These are phyloP conservation scores for Hericium alpestre DNA, from an alignment of 768 basidiomycete species.

Conservation along the genomic window DNA sequence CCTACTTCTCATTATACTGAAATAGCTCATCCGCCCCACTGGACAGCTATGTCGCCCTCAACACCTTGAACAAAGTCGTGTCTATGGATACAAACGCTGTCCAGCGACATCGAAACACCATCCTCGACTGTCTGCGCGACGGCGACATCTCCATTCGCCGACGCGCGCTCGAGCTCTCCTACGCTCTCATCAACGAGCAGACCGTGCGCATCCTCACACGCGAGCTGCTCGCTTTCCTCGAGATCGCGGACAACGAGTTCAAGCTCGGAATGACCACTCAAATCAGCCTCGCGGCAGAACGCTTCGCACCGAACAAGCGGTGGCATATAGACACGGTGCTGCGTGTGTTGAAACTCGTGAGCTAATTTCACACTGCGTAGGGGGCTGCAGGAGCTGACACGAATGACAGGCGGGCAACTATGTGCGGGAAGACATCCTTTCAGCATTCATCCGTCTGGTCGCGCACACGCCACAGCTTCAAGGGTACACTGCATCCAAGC, in stretches of 20 bases:
- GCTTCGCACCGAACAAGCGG: constrained; percentile 93
- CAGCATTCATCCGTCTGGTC: constrained; percentile 90
- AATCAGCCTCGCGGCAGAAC: constrained; percentile 88
- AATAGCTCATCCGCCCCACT: neutral
- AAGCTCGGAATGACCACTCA: constrained; percentile 97
- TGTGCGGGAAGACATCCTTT: constrained; percentile 91
- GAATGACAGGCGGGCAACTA: constrained; percentile 82
- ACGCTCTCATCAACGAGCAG: constrained; percentile 90
- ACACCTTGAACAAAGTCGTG: constrained; percentile 97
- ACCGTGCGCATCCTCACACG: constrained; percentile 89
- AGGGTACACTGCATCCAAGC: constrained; percentile 84
- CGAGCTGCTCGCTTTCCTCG: constrained; percentile 90
- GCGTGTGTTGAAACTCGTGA: constrained; percentile 79
- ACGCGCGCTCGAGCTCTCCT: constrained; percentile 91
- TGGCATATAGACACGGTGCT: constrained; percentile 99
- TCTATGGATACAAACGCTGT: constrained; percentile 97
- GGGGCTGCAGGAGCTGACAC: neutral
- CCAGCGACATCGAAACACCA: constrained; percentile 94
- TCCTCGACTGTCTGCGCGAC: constrained; percentile 98
- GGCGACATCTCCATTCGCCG: constrained; percentile 98
- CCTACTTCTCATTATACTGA: constrained; percentile 2
- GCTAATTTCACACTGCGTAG: constrained; percentile 18
- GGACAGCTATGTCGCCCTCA: constrained; percentile 86
- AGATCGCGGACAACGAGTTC: constrained; percentile 98
- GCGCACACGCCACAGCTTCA: constrained; percentile 96